Conservation (phyloP, 1,284 basidiomycete species). For the Fomitopsis betulina region DNA sequence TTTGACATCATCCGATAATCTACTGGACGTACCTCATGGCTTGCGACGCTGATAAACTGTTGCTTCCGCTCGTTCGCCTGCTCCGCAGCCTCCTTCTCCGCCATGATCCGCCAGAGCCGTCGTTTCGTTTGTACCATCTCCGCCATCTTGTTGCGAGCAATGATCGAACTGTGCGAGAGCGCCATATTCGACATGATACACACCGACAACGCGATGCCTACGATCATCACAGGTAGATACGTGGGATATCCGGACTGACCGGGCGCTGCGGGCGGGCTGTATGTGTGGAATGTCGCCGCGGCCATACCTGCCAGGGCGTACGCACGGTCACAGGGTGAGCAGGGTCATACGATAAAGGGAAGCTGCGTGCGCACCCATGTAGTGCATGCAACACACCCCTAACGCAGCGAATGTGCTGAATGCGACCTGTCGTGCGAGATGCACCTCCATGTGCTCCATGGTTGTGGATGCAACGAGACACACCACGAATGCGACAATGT, state of each 20-base stretch:
- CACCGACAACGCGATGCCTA: slow-evolving; percentile 22
- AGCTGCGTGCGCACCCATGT: slow-evolving; percentile 18
- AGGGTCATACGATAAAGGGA: not conserved
- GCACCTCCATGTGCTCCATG: slow-evolving; percentile 28
- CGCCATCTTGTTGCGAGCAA: slow-evolving; percentile 27
- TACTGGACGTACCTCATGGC: slow-evolving; percentile 25
- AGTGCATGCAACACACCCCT: slow-evolving; percentile 28
- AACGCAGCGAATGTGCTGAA: slow-evolving; percentile 25
- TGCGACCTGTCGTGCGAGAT: slow-evolving; percentile 25
- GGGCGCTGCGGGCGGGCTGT: slow-evolving; percentile 13
- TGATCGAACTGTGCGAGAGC: slow-evolving; percentile 24
- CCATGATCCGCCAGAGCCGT: slow-evolving; percentile 27
- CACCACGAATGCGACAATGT: slow-evolving; percentile 23
- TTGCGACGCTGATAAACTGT: slow-evolving; percentile 29
- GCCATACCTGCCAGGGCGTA: slow-evolving; percentile 23
- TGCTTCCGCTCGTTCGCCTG: slow-evolving; percentile 29
- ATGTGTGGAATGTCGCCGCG: slow-evolving; percentile 26
- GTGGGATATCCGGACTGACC: slow-evolving; percentile 21
- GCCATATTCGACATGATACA: slow-evolving; percentile 27
- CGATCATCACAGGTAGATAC: slow-evolving; percentile 23
- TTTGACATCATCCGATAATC: no score
- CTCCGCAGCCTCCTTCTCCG: slow-evolving; percentile 30
- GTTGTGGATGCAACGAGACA: slow-evolving; percentile 25
- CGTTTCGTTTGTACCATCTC: slow-evolving; percentile 28
- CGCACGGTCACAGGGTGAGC: not conserved